Evolutionary conservation across 768 basidiomycete species (phyloP).

Genomic region (Nevesoporus exiguus): DNA sequence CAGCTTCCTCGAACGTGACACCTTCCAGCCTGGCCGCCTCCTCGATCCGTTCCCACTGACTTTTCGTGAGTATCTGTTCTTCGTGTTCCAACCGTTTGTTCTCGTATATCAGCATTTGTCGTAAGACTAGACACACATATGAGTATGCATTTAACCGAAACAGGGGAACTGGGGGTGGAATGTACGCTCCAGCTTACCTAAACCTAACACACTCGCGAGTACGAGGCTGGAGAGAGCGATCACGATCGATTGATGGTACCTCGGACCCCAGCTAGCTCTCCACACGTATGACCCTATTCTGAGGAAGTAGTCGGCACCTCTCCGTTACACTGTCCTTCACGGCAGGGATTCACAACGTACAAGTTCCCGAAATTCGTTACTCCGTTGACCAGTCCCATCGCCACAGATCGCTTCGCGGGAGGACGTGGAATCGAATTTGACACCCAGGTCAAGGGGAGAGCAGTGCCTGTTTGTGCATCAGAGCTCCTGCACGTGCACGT

Average conservation of each 20-base stretch:
- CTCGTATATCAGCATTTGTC: neutral
- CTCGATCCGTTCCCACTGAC: neutral
- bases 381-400: slow-evolving; percentile 43
- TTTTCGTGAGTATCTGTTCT: neutral
- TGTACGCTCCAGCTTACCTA: neutral
- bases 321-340: too few relatives aligned
- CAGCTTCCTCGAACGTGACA: neutral
- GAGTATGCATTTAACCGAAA: neutral
- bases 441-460: slow-evolving; percentile 56
- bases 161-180: neutral
- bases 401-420: slow-evolving; percentile 41
- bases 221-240: neutral
- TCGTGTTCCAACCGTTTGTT: neutral
- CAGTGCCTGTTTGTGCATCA: slow-evolving; percentile 31
- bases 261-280: neutral
- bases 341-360: neutral
- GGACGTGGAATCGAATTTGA: slow-evolving; percentile 58
- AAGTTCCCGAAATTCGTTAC: slow-evolving; percentile 27
- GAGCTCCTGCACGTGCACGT: too few relatives aligned
- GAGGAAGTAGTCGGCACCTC: too few relatives aligned
- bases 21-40: neutral
- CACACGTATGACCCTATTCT: neutral
- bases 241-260: neutral
- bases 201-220: neutral
- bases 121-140: neutral